These are phyloP conservation scores for Liriodendron chinense DNA, from an alignment of 164 flowering plant genomes.

Conservation along the genomic window DNA sequence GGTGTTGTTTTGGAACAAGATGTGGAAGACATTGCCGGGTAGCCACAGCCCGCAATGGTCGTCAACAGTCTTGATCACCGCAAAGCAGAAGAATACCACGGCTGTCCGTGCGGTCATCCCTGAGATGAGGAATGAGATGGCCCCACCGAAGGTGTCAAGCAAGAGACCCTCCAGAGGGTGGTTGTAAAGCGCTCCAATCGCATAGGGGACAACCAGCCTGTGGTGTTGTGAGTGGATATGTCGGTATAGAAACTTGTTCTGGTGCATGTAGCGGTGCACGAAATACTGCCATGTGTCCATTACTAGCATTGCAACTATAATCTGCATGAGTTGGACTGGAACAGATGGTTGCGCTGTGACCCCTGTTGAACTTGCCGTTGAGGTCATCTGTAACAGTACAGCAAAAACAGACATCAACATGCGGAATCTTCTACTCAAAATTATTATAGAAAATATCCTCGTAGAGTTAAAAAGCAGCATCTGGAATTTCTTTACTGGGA, in stretches of 20 bases:
- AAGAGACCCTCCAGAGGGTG: conserved; percentile 84
- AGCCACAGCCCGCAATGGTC: conserved; percentile 91
- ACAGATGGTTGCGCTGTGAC: conserved; percentile 45
- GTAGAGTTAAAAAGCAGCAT: too few species aligned
- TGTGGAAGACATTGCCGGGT: conserved; percentile 74
- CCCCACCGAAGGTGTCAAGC: conserved; percentile 82
- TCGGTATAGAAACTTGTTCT: conserved; percentile 66
- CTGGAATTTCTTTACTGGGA: too few species aligned
- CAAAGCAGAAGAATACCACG: conserved; percentile 73
- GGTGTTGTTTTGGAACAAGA: conserved; percentile 66
- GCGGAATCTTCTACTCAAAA: neutral
- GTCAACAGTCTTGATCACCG: conserved; percentile 70
- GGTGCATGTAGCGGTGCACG: conserved; percentile 83
- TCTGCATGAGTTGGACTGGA: conserved; percentile 42
- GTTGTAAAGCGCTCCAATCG: conserved; percentile 81
- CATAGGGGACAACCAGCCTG: conserved; percentile 71
- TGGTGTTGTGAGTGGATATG: conserved; percentile 86
- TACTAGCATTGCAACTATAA: conserved; percentile 63
- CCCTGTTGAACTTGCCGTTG: conserved; percentile 35
- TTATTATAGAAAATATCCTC: too few species aligned
- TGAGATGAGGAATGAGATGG: conserved; percentile 63
- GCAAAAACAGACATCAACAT: neutral
- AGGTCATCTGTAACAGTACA: conserved; percentile 48
- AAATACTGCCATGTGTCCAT: conserved; percentile 91
- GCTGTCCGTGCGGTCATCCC: conserved; percentile 82